Evolutionary conservation across 2,329 filamentous ascomycete species (phyloP), one percentile per base, ranked within the genome.

Genomic region (Coleophoma crateriformis): DNA sequence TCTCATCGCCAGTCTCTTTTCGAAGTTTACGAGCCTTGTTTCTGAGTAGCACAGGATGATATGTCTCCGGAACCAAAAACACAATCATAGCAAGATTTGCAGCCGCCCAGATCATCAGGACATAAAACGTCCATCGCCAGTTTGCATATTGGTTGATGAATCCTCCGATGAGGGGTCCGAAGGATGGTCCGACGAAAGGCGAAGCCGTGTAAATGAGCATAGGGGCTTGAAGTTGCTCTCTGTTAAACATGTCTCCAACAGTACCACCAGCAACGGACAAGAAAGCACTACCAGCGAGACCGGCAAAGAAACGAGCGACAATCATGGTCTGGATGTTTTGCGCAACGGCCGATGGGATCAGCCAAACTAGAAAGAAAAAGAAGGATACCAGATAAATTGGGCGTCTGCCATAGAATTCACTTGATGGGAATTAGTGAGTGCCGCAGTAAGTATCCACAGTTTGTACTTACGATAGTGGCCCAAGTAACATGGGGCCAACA

Each of bases 101-200:
- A n/a, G 75, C 80, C 2, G 83, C 77, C 90, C 89, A 95, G 46
- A 96, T 95, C 46, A 95, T 69, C 51, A 95, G 73, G 4, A 90
- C 77, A 63, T 91, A 96, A 67, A 94, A 91, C 0, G 85, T 87
- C 88, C 88, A 94, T 47, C 87, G 74, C 85, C 90, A 96, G 49
- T 73, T 71, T 3, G 76, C 77, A 58, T 85, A 81, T 58, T 85
- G 81, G 65, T 92, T 92, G 65, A 95, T 90, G 66, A 95, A 90
- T 7, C 89, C 90, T 8, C 88, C 89, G 15, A 87, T 64, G 14
- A 85, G 55, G 0, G 82, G 81, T 0, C 82, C 81, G 3, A 82
- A 58, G 8, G 73, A 75, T 0, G 82, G 76, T 59, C 90, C 75
- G 54, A 81, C 68, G 65, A 87, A 87, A 1, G 84, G 84, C 1